Evolutionary conservation across 106 monocot species (phyloP).

Genomic region (Allium sativum): DNA sequence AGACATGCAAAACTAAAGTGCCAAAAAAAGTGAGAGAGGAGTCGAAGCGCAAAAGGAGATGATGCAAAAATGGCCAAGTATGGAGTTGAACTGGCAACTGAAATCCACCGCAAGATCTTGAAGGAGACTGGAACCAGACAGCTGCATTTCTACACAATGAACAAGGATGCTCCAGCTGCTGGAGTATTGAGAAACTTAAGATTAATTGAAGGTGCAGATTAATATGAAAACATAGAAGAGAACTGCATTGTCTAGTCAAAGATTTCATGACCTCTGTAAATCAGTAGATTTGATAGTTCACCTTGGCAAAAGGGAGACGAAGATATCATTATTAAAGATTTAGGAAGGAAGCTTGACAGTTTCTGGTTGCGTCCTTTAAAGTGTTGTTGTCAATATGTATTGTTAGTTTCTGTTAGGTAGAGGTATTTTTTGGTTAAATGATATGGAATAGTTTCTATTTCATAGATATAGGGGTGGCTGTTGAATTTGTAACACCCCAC

Average conservation of each 20-base stretch:
- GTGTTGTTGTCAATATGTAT: too few relatives aligned
- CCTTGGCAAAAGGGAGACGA: too few relatives aligned
- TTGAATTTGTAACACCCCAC: too few relatives aligned
- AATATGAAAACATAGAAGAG: neutral
- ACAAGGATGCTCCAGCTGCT: constrained; percentile 33
- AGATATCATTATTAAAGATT: too few relatives aligned
- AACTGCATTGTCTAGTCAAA: neutral
- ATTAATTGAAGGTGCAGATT: constrained; percentile 1
- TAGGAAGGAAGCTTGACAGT: too few relatives aligned
- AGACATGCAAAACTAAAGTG: constrained; percentile 40
- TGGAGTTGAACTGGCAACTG: constrained; percentile 35
- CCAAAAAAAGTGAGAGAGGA: constrained; percentile 25
- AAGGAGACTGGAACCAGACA: constrained; percentile 18
- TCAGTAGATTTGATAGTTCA: too few relatives aligned
- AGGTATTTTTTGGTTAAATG: too few relatives aligned
- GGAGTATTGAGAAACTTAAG: constrained; percentile 32
- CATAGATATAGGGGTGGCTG: too few relatives aligned
- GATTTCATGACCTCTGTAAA: too few relatives aligned
- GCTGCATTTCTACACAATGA: constrained; percentile 59
- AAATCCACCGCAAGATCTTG: constrained; percentile 43
- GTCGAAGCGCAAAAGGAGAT: constrained; percentile 40
- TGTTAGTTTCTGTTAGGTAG: too few relatives aligned
- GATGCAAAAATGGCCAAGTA: constrained; percentile 24
- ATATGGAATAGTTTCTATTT: too few relatives aligned
- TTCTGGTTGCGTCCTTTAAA: too few relatives aligned